Conservation (phyloP, 2,329 filamentous ascomycete genomes). For the Diaporthe sp. region DNA sequence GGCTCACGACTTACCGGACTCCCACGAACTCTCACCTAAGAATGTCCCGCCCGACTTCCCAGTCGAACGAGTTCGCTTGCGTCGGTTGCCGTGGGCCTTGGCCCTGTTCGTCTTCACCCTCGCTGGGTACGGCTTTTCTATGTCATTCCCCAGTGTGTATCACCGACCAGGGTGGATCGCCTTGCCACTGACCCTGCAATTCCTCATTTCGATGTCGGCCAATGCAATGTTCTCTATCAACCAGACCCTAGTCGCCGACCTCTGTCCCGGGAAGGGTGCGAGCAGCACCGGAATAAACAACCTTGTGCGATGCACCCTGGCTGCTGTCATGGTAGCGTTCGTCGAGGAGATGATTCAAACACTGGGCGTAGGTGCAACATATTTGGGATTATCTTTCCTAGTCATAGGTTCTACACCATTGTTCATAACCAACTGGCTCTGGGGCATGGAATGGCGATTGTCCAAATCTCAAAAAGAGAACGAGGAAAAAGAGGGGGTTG, state of each 20-base stretch:
- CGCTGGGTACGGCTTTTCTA: conserved; percentile 51
- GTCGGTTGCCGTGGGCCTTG: conserved; percentile 54
- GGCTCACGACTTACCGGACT: conserved; percentile 45
- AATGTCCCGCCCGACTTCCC: conserved; percentile 54
- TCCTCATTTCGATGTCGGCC: conserved; percentile 51
- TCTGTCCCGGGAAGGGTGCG: conserved; percentile 48
- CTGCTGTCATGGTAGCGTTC: conserved; percentile 45
- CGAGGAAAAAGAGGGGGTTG: neutral
- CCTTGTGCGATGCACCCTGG: conserved; percentile 48
- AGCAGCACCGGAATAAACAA: conserved; percentile 52
- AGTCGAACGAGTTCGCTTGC: conserved; percentile 55
- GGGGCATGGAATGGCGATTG: conserved; percentile 15
- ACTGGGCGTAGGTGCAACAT: conserved; percentile 37
- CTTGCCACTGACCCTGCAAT: conserved; percentile 46
- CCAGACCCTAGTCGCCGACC: conserved; percentile 49
- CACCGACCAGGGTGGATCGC: conserved; percentile 43
- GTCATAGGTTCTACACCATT: neutral
- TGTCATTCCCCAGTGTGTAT: conserved; percentile 34
- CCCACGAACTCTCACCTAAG: conserved; percentile 43
- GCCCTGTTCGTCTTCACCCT: conserved; percentile 51
- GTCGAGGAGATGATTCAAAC: conserved; percentile 39
- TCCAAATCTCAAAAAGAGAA: neutral
- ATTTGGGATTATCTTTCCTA: conserved; percentile 36
- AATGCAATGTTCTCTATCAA: conserved; percentile 54
- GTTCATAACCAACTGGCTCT: conserved; percentile 12